phyloP scores from a whole-genome alignment of 345 rosid species.

The Durio zibethinus region DNA sequence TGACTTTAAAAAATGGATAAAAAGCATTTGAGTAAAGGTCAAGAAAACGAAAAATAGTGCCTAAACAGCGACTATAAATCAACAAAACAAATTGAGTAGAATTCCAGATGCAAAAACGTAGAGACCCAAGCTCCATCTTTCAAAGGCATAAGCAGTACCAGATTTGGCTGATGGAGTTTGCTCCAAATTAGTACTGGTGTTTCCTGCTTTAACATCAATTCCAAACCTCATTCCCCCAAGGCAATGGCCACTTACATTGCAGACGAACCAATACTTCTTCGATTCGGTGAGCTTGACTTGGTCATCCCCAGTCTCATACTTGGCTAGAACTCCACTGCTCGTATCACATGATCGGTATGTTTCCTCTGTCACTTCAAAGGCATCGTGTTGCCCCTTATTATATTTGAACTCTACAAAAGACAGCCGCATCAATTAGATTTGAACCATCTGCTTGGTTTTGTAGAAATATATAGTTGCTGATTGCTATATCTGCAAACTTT shows the following conservation, averaged over 20 bases:
- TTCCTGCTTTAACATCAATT: conserved; percentile 23
- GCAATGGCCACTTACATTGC: conserved; percentile 50
- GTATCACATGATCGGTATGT: conserved; percentile 40
- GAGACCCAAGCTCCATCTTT: not conserved
- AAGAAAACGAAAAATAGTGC: not conserved
- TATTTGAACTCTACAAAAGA: conserved; percentile 43
- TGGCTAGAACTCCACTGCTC: conserved; percentile 44
- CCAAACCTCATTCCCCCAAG: conserved; percentile 56
- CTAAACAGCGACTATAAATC: not conserved
- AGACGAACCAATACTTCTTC: conserved; percentile 51
- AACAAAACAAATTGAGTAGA: conserved; percentile 2
- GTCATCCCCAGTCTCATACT: conserved; percentile 46
- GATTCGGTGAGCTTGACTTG: conserved; percentile 28
- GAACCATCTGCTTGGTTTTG: not conserved
- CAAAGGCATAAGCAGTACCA: not conserved
- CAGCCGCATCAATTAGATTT: not conserved
- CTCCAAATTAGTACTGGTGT: not conserved
- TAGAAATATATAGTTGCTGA: not conserved
- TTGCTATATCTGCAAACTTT: not conserved
- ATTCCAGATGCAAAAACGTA: not conserved
- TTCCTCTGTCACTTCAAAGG: conserved; percentile 36
- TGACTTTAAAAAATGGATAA: too few species aligned
- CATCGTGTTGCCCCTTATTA: conserved; percentile 43
- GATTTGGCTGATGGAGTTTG: conserved; percentile 19
- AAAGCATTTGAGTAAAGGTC: too few species aligned